Percentiles rank a stretch among this genome's conserved stretches.
These are phyloP conservation scores for Lentinula lateritia DNA, from an alignment of 768 basidiomycete species.

Conservation along the genomic window DNA sequence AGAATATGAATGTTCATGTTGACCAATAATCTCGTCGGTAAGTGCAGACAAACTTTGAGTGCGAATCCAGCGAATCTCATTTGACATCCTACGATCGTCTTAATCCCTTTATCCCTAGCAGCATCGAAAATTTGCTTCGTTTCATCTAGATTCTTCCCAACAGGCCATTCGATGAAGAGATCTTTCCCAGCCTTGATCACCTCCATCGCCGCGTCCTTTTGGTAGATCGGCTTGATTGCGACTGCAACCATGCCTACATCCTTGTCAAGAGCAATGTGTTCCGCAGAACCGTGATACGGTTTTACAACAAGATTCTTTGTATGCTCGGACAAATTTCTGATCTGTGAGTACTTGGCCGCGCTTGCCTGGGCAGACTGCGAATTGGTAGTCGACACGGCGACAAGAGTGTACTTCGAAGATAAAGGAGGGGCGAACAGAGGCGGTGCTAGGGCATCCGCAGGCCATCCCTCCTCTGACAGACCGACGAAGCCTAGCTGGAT, in stretches of 20 bases:
- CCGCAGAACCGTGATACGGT: slow-evolving; percentile 1
- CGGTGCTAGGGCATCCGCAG: neutral
- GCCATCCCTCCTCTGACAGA: neutral
- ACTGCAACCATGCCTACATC: slow-evolving; percentile 33
- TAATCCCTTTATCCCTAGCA: slow-evolving; percentile 22
- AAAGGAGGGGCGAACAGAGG: neutral
- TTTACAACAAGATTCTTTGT: neutral
- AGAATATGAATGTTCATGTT: neutral
- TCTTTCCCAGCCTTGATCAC: slow-evolving; percentile 31
- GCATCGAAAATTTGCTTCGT: slow-evolving; percentile 25
- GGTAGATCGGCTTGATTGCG: slow-evolving; percentile 23
- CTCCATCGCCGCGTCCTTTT: slow-evolving; percentile 24
- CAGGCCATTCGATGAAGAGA: slow-evolving; percentile 36
- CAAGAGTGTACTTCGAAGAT: slow-evolving; percentile 4
- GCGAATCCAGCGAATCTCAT: slow-evolving; percentile 21
- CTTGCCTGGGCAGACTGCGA: neutral
- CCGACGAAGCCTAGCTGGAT: neutral
- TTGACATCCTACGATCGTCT: slow-evolving; percentile 28
- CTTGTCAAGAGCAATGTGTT: slow-evolving; percentile 23
- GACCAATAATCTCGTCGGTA: neutral
- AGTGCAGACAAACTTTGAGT: slow-evolving; percentile 14
- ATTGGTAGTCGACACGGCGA: slow-evolving; percentile 1
- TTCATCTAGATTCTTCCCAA: slow-evolving; percentile 23
- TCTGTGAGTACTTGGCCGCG: neutral
- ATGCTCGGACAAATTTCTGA: neutral